These are phyloP conservation scores for Globisporangium paddicum DNA, from an alignment of 352 stramenopile genomes.

Conservation along the genomic window DNA sequence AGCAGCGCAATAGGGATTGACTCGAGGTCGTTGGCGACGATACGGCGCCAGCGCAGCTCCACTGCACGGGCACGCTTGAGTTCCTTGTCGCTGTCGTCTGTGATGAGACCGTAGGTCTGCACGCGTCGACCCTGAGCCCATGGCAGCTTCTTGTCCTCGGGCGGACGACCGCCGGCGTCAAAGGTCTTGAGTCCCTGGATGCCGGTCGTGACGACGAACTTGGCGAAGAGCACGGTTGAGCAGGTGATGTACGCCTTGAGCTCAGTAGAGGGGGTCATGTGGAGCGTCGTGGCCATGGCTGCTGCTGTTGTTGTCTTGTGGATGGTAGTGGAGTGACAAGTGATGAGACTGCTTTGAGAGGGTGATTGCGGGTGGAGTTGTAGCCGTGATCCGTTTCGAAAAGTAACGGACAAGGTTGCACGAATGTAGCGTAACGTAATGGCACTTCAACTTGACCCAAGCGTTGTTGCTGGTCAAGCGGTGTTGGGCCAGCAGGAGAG, in stretches of 20 bases:
- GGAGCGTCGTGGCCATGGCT: neutral
- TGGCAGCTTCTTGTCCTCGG: conserved; percentile 44
- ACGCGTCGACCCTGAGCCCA: conserved; percentile 30
- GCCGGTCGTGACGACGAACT: conserved; percentile 46
- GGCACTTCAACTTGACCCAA: too few relatives aligned
- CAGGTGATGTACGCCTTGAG: conserved; percentile 57
- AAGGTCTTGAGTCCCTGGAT: conserved; percentile 55
- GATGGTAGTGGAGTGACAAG: neutral
- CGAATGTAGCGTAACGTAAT: too few relatives aligned
- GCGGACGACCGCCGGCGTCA: conserved; percentile 30
- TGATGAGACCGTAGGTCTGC: conserved; percentile 26
- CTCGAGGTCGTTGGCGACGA: conserved; percentile 46
- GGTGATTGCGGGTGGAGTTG: too few relatives aligned
- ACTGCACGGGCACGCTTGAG: conserved; percentile 16
- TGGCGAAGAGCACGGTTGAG: conserved; percentile 50
- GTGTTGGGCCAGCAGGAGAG: too few relatives aligned
- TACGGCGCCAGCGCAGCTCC: conserved; percentile 38
- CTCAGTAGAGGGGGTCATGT: conserved; percentile 25
- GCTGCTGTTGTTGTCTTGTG: neutral
- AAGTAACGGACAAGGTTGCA: too few relatives aligned
- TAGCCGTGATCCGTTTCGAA: too few relatives aligned
- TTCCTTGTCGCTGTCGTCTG: conserved; percentile 20
- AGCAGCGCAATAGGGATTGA: conserved; percentile 36
- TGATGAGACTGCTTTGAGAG: too few relatives aligned
- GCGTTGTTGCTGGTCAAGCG: too few relatives aligned